These are phyloP conservation scores for Termitomyces sp. DNA, from an alignment of 768 basidiomycete genomes.

Conservation along the genomic window DNA sequence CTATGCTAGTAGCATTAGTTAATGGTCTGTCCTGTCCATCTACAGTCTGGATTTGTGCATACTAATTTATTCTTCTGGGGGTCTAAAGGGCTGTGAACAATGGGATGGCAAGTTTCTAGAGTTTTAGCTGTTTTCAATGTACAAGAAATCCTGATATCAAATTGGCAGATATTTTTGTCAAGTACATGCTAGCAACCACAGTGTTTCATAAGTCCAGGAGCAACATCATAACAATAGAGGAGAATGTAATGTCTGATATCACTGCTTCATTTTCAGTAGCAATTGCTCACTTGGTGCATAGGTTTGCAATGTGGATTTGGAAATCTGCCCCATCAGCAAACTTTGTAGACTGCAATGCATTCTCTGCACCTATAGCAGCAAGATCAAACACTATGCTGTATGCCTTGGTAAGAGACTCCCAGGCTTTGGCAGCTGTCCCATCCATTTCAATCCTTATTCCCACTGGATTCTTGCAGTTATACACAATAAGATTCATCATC, in stretches of 20 bases:
- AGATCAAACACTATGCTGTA: background rate
- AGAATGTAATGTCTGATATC: background rate
- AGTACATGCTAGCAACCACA: background rate
- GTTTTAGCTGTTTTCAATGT: background rate
- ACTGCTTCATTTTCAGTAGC: background rate
- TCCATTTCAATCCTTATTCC: background rate
- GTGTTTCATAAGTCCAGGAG: background rate
- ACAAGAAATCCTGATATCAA: background rate
- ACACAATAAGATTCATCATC: background rate
- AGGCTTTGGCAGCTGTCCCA: background rate
- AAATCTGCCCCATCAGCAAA: background rate
- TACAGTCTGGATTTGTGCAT: conserved; percentile 1
- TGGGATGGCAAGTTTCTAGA: background rate
- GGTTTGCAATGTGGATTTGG: background rate
- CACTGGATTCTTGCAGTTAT: background rate
- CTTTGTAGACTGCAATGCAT: background rate
- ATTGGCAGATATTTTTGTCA: background rate
- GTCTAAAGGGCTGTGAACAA: background rate
- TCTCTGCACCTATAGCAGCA: background rate
- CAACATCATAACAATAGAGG: background rate
- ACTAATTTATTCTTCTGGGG: background rate
- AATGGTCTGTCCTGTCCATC: background rate
- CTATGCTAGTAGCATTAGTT: conserved; percentile 2
- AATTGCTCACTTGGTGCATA: background rate
- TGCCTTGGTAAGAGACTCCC: background rate